phyloP scores from a whole-genome alignment of 345 rosid genomes.

The Heritiera fomes region DNA sequence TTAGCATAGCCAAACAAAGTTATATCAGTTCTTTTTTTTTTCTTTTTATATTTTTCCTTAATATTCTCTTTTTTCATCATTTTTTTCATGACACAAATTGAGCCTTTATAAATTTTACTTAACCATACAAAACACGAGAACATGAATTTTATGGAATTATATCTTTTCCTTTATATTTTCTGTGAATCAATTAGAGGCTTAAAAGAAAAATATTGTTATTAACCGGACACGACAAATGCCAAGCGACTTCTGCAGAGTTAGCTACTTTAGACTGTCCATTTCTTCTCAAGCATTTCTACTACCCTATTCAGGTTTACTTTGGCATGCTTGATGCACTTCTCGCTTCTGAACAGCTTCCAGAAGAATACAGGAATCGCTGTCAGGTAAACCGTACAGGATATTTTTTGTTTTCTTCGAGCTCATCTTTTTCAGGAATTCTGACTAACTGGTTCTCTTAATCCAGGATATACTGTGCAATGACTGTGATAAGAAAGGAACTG shows the following conservation, averaged over 20 bases:
- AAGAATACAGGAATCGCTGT: constrained; percentile 56
- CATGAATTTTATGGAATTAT: no score
- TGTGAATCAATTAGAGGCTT: no score
- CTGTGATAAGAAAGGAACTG: constrained; percentile 62
- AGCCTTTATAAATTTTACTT: no score
- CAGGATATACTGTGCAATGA: constrained; percentile 80
- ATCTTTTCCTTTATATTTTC: no score
- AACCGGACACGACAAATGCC: neutral
- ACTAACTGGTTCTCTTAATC: constrained; percentile 2
- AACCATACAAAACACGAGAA: no score
- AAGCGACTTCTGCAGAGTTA: neutral
- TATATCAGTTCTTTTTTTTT: no score
- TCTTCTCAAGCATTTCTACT: constrained; percentile 6
- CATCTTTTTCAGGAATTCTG: neutral
- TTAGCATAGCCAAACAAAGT: no score
- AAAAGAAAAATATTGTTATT: neutral
- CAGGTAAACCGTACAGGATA: constrained; percentile 35
- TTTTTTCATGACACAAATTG: no score
- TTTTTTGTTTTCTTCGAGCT: neutral
- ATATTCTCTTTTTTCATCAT: no score
- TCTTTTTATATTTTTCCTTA: no score
- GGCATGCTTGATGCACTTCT: constrained; percentile 64
- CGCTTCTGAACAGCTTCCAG: constrained; percentile 61
- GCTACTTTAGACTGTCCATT: neutral
- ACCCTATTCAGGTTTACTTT: constrained; percentile 48